Base-by-base conservation (phyloP, 2,329 filamentous ascomycete species). In the Scytalidium sp. region DNA sequence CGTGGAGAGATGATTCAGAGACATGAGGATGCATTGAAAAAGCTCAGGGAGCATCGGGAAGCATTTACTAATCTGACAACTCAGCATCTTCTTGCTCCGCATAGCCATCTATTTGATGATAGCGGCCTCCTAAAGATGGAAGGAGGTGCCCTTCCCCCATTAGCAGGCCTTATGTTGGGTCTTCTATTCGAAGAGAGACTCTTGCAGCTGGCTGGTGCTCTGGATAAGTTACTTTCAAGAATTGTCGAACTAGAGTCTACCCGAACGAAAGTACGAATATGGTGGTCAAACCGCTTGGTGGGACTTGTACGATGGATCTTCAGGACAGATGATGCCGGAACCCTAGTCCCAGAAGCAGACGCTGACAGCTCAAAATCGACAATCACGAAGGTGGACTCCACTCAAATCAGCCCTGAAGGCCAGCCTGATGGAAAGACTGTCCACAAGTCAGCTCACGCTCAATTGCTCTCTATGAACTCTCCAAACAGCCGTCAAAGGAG, bases 131-230 rank as follows among this genome's bases (percentile, higher is more conserved):
- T 75, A 1, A 69, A 66, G 17, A 19, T 59, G 1, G 50, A 62
- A 0, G 57, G 60, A 3, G 52, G 58, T 9, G 23, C 60, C 0
- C 56, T 63, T 3, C 60, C 62, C 0, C 58, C 62, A 7, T 50
- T 76, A 2, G 61, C 66, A 0, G 72, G 69, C 1, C 64, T 78
- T n/a, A 62, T 75, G 2, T 53, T 75, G 3, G 67, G 68, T 13
- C 75, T 79, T 70, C 70, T 76, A 3, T 64, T 75, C 7, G 73
- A 78, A 47, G 74, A 78, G 57, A 66, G 70, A 13, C 63, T 76
- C 5, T 45, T 66, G 5, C 54, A 50, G 5, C 49, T 65, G 9
- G 55, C 52, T 57, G 15, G 60, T 0, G 58, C 65, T 0, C 61
- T 67, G 4, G 67, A 73, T 32, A 51, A 52, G 1, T 52, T 77